Evolutionary conservation across 768 basidiomycete genomes (phyloP).

Genomic region (Porpolomopsis calyptriformis): DNA sequence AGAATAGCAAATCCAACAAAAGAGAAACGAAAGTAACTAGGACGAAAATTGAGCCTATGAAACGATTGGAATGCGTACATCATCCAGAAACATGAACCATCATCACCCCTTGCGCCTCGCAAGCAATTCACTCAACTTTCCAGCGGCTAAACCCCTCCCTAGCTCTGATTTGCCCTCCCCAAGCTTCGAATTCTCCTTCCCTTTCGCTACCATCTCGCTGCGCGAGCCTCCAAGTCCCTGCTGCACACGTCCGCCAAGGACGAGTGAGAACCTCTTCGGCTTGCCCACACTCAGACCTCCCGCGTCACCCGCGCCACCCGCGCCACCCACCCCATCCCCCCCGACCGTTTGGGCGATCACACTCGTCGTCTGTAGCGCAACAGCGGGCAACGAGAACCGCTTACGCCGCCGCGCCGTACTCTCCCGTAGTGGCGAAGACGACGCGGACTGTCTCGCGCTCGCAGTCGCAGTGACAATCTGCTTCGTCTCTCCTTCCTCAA

Average conservation of each 20-base stretch:
- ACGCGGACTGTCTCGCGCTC: not conserved
- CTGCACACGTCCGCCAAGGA: slow-evolving; percentile 31
- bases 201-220: slow-evolving; percentile 8
- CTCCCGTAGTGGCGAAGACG: slow-evolving; percentile 29
- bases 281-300: slow-evolving; percentile 14
- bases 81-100: too few relatives aligned
- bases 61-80: too few relatives aligned
- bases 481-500: not conserved
- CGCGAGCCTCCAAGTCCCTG: slow-evolving; percentile 2
- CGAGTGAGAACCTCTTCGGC: slow-evolving; percentile 48
- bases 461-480: not conserved
- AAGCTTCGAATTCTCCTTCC: too few relatives aligned
- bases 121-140: slow-evolving; percentile 45
- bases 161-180: slow-evolving; percentile 21
- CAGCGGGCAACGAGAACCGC: slow-evolving; percentile 67
- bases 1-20: too few relatives aligned
- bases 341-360: slow-evolving; percentile 51
- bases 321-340: slow-evolving; percentile 10
- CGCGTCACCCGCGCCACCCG: slow-evolving; percentile 13
- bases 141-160: slow-evolving; percentile 39
- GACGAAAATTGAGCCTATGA: too few relatives aligned
- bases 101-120: slow-evolving; percentile 13
- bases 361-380: slow-evolving; percentile 62
- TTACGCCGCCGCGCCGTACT: slow-evolving; percentile 54
- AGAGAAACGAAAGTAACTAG: too few relatives aligned